These are phyloP conservation scores for Corrigiola litoralis DNA, from an alignment of 179 eudicot genomes.

Conservation along the genomic window DNA sequence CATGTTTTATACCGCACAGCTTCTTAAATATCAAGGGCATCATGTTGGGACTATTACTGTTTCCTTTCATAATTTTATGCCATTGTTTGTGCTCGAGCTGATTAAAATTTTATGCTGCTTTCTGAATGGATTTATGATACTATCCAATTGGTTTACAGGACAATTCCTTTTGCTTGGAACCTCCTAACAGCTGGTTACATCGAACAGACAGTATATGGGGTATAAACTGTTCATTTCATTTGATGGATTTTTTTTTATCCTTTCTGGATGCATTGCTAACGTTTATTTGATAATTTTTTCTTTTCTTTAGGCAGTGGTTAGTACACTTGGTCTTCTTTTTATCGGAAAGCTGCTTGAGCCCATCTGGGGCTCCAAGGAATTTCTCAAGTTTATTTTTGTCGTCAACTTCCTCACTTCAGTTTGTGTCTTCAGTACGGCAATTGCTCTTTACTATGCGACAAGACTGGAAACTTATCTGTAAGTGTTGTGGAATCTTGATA, in stretches of 20 bases:
- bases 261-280: not conserved
- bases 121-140: not conserved
- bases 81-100: conserved; percentile 9
- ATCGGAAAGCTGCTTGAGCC: conserved; percentile 96
- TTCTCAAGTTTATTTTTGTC: conserved; percentile 83
- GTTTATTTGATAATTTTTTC: not conserved
- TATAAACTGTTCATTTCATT: conserved; percentile 23
- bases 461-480: conserved; percentile 86
- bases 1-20: too few species aligned
- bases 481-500: conserved; percentile 29
- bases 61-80: too few species aligned
- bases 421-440: conserved; percentile 82
- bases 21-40: too few species aligned
- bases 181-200: conserved; percentile 91
- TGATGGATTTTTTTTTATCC: not conserved
- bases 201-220: conserved; percentile 87
- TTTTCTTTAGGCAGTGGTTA: conserved; percentile 49
- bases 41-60: too few species aligned
- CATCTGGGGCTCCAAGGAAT: conserved; percentile 95
- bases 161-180: conserved; percentile 98
- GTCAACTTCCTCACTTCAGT: conserved; percentile 85
- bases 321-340: conserved; percentile 75
- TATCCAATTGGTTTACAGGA: conserved; percentile 45
- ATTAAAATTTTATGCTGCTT: not conserved
- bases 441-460: conserved; percentile 78